Conservation (phyloP, 306 rosid genomes). For the Pachyrhizus erosus region DNA sequence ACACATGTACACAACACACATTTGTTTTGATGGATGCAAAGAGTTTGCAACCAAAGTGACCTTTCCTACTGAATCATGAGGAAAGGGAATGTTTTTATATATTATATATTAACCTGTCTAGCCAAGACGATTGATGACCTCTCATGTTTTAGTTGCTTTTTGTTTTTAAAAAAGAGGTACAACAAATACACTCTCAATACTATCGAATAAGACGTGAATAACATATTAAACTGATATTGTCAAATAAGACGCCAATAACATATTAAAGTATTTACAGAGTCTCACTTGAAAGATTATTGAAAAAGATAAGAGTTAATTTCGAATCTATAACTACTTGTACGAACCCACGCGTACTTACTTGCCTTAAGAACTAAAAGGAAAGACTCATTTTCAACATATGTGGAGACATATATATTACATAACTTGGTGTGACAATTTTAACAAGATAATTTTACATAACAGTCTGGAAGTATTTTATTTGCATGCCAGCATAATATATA, state of each 20-base stretch:
- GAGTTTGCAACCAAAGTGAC: background rate
- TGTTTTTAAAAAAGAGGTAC: no score
- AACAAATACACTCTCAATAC: background rate
- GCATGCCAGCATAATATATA: background rate
- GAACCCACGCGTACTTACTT: no score
- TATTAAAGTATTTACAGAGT: no score
- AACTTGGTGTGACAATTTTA: background rate
- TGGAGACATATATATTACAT: background rate
- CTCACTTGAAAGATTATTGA: no score
- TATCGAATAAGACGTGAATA: no score
- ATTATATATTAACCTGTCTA: background rate
- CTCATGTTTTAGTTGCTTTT: background rate
- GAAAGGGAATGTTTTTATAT: constrained; percentile 25
- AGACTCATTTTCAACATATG: background rate
- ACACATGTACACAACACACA: background rate
- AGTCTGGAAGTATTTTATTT: background rate
- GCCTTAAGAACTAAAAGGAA: background rate
- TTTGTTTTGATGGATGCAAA: constrained; percentile 6
- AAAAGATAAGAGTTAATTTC: no score
- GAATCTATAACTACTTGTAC: no score
- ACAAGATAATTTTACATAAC: background rate
- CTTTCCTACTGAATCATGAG: constrained; percentile 26
- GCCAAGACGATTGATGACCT: background rate
- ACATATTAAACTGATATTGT: no score
- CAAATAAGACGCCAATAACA: no score